Evolutionary conservation across 129 eudicot genomes (phyloP).

Genomic region (Erigeron canadensis): DNA sequence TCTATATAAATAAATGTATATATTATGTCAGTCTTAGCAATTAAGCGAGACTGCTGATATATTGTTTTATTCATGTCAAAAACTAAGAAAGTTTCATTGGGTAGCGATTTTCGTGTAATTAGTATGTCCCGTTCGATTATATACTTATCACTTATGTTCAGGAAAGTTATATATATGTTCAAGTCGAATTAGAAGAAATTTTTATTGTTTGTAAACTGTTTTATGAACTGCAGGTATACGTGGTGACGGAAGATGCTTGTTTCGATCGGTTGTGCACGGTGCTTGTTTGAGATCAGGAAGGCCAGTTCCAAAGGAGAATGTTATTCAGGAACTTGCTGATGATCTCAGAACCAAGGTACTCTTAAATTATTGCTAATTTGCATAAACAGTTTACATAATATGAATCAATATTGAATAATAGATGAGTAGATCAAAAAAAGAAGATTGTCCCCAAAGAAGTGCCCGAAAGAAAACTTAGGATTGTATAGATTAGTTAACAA

Average conservation of each 20-base stretch:
- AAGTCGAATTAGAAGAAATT: neutral
- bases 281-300: slow-evolving; percentile 71
- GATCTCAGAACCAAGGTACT: slow-evolving; percentile 70
- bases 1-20: neutral
- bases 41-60: neutral
- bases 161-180: neutral
- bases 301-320: slow-evolving; percentile 63
- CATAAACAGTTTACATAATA: too few relatives aligned
- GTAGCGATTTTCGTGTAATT: slow-evolving; percentile 42
- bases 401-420: too few relatives aligned
- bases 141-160: neutral
- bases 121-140: slow-evolving; percentile 40
- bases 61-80: slow-evolving; percentile 40
- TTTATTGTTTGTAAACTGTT: slow-evolving; percentile 11
- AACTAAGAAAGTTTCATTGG: slow-evolving; percentile 31
- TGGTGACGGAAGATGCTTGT: slow-evolving; percentile 92
- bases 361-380: too few relatives aligned
- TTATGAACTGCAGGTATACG: slow-evolving; percentile 60
- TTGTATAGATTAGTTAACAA: too few relatives aligned
- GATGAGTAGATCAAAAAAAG: too few relatives aligned
- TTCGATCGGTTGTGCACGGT: slow-evolving; percentile 83
- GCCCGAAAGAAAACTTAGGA: too few relatives aligned
- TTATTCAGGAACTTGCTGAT: slow-evolving; percentile 71
- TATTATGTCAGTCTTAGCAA: neutral
- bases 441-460: too few relatives aligned